Conservation (phyloP, 257 asterid species). For the Solanum peruvianum region DNA sequence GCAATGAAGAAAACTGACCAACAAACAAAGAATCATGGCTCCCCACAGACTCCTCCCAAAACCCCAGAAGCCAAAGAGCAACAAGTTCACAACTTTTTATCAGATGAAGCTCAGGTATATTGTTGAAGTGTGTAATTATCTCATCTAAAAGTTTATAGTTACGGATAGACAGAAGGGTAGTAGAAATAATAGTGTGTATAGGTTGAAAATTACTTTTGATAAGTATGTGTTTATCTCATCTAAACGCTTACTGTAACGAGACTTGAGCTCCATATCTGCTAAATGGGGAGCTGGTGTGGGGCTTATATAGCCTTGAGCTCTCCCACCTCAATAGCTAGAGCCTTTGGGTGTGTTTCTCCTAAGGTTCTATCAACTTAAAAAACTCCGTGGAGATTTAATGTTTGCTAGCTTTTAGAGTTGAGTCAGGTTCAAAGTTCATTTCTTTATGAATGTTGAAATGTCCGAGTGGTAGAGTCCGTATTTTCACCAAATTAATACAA, state of each 20-base stretch:
- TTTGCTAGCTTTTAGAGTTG: not conserved
- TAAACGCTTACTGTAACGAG: not conserved
- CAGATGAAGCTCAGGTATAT: slow-evolving; percentile 32
- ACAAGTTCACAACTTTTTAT: slow-evolving; percentile 1
- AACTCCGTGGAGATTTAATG: not conserved
- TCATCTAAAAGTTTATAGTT: not conserved
- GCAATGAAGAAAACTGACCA: slow-evolving; percentile 52
- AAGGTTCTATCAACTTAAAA: not conserved
- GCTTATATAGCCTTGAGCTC: not conserved
- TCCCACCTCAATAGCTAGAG: not conserved
- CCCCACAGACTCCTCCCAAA: not conserved
- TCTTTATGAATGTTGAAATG: not conserved
- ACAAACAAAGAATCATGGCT: not conserved
- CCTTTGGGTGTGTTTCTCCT: not conserved
- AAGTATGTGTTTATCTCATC: not conserved
- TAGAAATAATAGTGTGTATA: not conserved
- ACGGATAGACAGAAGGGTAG: not conserved
- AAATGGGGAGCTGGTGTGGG: not conserved
- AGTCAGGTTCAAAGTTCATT: not conserved
- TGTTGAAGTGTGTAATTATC: not conserved
- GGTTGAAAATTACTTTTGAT: not conserved
- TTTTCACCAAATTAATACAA: not conserved
- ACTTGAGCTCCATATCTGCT: not conserved
- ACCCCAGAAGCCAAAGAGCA: slow-evolving; percentile 5
- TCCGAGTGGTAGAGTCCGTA: not conserved